Base-by-base conservation (phyloP, 2,329 filamentous ascomycete genomes). In the Venturia oleaginea region DNA sequence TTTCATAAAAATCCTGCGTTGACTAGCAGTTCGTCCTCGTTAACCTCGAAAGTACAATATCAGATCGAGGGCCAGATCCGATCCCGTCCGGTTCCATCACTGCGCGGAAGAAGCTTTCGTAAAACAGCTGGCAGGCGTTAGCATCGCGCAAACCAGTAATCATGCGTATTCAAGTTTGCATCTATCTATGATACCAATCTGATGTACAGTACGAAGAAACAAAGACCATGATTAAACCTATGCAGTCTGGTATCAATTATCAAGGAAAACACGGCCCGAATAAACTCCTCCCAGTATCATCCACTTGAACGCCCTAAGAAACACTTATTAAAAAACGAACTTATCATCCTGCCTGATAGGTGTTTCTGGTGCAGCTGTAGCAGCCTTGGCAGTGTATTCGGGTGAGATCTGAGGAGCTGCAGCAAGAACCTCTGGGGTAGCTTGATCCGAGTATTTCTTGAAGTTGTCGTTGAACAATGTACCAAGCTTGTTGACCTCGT, bases 401-500 rank as follows among this genome's bases (percentile, higher is more conserved):
- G 60, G 24, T 11, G 40, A 37, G 24, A 43, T 48, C 22, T 62
- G 60, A 4, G 78, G 79, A 59, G 77, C 79, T 54, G 78, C 77
- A 66, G 78, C 76, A 66, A 80, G 69, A 42, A 81, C 79, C 63
- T 79, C 77, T 5, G 69, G 55, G 17, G 74, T 76, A 10, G 92
- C 91, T 77, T 96, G 86, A 70, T 86, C 87, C 72, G 87, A 83
- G 81, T 96, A 97, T 84, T 97, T 96, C 82, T 91, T 86, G 81
- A 99, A 99, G 85, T 99, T 99, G 80, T 97, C 91, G 73, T 88
- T 86, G 84, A 99, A 99, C 68, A 97, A 85, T 68, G 79, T 81
- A 72, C 88, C 94, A 42, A 99, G 87, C 84, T 97, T 97, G 77
- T 83, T 88, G 55, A 97, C 93, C 78, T 97, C 93, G 62, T 81